Base-by-base conservation (phyloP, 371 early-diverging fungal genomes). In the Mortierella sp. region DNA sequence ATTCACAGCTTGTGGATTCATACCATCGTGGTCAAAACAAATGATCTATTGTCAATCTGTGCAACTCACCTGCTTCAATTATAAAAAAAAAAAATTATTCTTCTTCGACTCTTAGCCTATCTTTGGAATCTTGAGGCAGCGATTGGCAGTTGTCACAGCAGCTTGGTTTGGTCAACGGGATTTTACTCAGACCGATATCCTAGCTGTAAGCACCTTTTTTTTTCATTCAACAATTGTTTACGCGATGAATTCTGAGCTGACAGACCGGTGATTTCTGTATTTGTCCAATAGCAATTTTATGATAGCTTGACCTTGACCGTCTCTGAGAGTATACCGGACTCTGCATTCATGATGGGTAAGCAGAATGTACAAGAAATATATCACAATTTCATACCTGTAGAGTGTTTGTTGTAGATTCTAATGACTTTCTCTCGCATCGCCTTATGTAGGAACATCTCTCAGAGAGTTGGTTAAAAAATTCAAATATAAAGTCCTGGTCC, bases 111-210 rank as follows among this genome's bases (percentile, higher is more conserved):
- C 26, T 23, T 29, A 93, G 90, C 93, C 93, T n/a, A 87, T 93
- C 10, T 88, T 92, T 81, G 93, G 93, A 8, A 91, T 93, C 1
- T 78, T 95, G 12, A 75, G 93, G 54, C 89, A 89, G 55, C 92
- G 93, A 72, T 75, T 95, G 31, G 92, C 92, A 0, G 87, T 93
- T 15, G 93, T 93, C 35, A 94, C 95, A 9, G 90, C 89, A 15
- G 91, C 93, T 19, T 93, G 93, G 87, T 95, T 95, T 71, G 93
- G 85, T 51, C 94, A 94, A 72, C 76, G 85, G 53, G 95, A 95
- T 66, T 95, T 95, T 73, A 89, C 93, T 0, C 89, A 93, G 68
- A 80, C 91, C 19, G 93, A 90, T 7, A 91, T 95, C 31, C 82
- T 95, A n/a, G 85, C 89, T 26, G 53, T 53, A 15, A 66, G 93